Evolutionary conservation across 192 early-diverging fungal genomes (phyloP), one percentile per base, ranked within the genome.

Genomic region (Coemansia sp.): DNA sequence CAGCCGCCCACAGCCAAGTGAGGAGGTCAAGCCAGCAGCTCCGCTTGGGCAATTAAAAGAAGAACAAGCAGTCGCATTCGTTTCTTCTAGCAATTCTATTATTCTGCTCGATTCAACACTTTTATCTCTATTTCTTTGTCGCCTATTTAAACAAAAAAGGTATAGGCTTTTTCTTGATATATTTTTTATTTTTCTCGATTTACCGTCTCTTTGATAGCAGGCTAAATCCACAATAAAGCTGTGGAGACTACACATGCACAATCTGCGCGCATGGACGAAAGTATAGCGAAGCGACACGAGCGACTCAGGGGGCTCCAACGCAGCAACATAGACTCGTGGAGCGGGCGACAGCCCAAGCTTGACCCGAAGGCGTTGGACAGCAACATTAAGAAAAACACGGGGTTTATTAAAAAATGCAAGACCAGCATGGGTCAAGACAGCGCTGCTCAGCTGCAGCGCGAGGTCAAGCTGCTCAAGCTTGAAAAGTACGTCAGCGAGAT

Each of bases 401-500:
- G 88, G 16, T 98, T 99, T 69, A 92, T 97, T 60, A 93, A 93
- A 69, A 95, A 95, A 63, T 98, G 83, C 85, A 91, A 87, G 62
- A 72, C 83, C 20, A 89, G 83, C 70, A 83, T 85, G 64, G 83
- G 80, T 61, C 89, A 77, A 35, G 91, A 89, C 62, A 86, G 61
- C 39, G 69, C 68, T 0, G 74, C 67, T 29, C 91, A 91, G 67
- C 81, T 95, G 22, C 61, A 93, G 34, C 85, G 89, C 22, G 94
- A 97, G 61, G 85, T 95, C 27, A 82, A 82, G 32, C 83, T 88
- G 49, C 83, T 99, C 16, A 93, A 89, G 68, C 83, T 98, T n/a
- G 95, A 95, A 72, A 99, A 98, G 70, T 99, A 98, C 72, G 85
- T 97, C 58, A 89, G 88, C 39, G 97, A 99, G 83, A 86, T 98